Evolutionary conservation across 2,329 filamentous ascomycete species (phyloP).

Genomic region (Neurospora sp.): DNA sequence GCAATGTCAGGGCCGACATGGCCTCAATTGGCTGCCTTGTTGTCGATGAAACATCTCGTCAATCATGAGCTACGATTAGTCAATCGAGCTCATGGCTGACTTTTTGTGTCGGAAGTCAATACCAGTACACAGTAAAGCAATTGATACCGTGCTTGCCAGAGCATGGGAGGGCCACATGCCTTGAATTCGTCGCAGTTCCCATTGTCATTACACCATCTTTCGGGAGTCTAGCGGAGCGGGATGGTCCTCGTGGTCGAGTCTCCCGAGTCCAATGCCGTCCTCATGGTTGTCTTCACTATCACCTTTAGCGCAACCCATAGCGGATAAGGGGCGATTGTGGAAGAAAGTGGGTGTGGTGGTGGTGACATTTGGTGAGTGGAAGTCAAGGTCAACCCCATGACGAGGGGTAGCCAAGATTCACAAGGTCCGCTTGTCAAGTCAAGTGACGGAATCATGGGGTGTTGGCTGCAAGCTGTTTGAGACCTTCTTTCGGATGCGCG

Average conservation of each 20-base stretch:
- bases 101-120: not conserved
- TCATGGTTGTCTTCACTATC: not conserved
- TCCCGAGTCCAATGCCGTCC: not conserved
- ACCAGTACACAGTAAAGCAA: not conserved
- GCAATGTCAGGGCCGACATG: not conserved
- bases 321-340: not conserved
- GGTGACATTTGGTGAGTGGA: not conserved
- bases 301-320: not conserved
- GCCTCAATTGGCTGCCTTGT: not conserved
- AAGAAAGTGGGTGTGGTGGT: not conserved
- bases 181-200: not conserved
- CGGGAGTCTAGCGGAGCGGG: not conserved
- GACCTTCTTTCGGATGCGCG: not conserved
- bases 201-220: not conserved
- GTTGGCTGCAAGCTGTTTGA: not conserved
- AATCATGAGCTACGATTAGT: not conserved
- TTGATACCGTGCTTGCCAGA: not conserved
- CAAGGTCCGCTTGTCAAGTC: conserved; percentile 1
- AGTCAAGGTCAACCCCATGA: conserved; percentile 6
- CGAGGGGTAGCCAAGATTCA: not conserved
- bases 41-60: not conserved
- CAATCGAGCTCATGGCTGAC: not conserved
- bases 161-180: not conserved
- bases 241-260: not conserved
- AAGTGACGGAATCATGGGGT: conserved; percentile 5